These are phyloP conservation scores for Lumnitzera littorea DNA, from an alignment of 345 rosid genomes.

Conservation along the genomic window DNA sequence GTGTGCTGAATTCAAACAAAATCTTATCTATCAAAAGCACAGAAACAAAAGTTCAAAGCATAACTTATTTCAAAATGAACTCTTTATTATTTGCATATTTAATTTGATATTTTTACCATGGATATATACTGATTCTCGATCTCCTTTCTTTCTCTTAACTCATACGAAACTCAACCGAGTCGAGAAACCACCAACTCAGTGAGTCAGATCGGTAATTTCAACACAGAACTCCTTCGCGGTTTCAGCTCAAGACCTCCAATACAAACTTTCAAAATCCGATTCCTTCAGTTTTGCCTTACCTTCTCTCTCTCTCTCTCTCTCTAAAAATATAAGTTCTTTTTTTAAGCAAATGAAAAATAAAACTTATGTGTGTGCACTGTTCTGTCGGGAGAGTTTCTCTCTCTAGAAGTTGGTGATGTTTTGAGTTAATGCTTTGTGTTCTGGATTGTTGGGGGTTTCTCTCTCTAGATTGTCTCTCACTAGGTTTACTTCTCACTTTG, in stretches of 20 bases:
- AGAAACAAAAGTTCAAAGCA: background rate
- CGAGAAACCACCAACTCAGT: conserved; percentile 2
- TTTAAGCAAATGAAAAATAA: too few species aligned
- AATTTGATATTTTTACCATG: conserved; percentile 25
- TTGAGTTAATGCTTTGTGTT: too few species aligned
- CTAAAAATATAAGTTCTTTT: too few species aligned
- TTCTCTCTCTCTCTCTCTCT: background rate
- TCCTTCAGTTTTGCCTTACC: background rate
- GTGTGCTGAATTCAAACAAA: background rate
- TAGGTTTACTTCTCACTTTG: too few species aligned
- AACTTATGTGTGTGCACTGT: too few species aligned
- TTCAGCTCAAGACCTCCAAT: background rate
- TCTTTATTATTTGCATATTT: background rate
- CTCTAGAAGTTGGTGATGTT: too few species aligned
- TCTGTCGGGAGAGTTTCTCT: too few species aligned
- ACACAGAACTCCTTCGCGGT: background rate
- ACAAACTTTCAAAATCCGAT: conserved; percentile 5
- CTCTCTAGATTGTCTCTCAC: too few species aligned
- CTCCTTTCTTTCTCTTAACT: conserved; percentile 17
- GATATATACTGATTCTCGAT: background rate
- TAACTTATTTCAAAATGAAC: too few species aligned
- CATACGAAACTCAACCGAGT: conserved; percentile 17
- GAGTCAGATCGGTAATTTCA: conserved; percentile 22
- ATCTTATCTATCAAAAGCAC: background rate
- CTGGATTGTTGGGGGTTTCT: too few species aligned